phyloP scores from a whole-genome alignment of 2,329 filamentous ascomycete species.

The Myriosclerotinia curreyana region DNA sequence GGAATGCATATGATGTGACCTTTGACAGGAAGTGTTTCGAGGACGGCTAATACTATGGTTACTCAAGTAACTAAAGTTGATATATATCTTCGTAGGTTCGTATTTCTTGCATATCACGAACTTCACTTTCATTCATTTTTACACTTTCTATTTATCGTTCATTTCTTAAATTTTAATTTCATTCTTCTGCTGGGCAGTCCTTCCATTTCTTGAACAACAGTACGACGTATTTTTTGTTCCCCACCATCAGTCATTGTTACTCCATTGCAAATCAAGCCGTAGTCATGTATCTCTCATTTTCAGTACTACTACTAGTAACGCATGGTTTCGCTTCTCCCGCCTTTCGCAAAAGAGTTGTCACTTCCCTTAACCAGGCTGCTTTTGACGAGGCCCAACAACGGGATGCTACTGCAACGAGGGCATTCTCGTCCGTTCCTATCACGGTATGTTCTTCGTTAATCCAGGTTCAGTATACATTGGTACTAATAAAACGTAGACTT shows the following conservation, averaged over 20 bases:
- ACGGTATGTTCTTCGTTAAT: constrained; percentile 36
- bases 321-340: constrained; percentile 12
- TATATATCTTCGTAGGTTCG: not conserved
- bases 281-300: constrained; percentile 10
- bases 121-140: not conserved
- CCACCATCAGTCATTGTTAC: not conserved
- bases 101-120: not conserved
- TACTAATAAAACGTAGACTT: constrained; percentile 24
- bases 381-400: constrained; percentile 47
- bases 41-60: not conserved
- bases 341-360: constrained; percentile 2
- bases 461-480: not conserved
- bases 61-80: not conserved
- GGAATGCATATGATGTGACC: not conserved
- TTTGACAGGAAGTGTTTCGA: constrained; percentile 7
- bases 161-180: not conserved
- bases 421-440: constrained; percentile 43
- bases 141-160: not conserved
- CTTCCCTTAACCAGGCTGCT: constrained; percentile 19
- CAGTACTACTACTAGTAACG: constrained; percentile 11
- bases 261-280: not conserved
- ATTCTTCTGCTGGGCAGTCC: constrained; percentile 15
- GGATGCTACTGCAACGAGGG: constrained; percentile 44
- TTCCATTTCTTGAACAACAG: constrained; percentile 1
- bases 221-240: not conserved